These are phyloP conservation scores for Tolypocladium album DNA, from an alignment of 2,329 filamentous ascomycete genomes.

Conservation along the genomic window DNA sequence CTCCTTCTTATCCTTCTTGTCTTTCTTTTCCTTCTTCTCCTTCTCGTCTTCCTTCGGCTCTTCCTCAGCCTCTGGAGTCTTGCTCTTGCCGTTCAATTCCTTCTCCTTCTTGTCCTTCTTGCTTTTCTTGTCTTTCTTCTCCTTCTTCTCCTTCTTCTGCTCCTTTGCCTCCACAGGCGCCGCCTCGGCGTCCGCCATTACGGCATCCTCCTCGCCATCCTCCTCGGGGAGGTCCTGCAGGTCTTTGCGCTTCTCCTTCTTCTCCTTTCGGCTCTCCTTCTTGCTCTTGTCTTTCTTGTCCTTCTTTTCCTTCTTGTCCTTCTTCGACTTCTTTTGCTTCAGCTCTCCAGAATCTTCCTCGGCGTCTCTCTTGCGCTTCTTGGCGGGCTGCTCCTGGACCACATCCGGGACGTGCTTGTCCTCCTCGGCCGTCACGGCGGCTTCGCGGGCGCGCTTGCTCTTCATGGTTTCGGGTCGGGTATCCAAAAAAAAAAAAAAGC, in stretches of 20 bases:
- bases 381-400: slow-evolving; percentile 14
- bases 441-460: slow-evolving; percentile 28
- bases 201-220: slow-evolving; percentile 13
- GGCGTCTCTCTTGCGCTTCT: slow-evolving; percentile 25
- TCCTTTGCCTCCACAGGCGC: slow-evolving; percentile 7
- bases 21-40: slow-evolving; percentile 1
- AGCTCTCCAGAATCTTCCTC: slow-evolving; percentile 12
- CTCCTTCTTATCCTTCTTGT: slow-evolving; percentile 5
- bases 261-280: slow-evolving; percentile 24
- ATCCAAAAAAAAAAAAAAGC: background rate
- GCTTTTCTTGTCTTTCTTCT: slow-evolving; percentile 7
- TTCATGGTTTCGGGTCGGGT: slow-evolving; percentile 17
- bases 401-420: slow-evolving; percentile 12
- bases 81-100: slow-evolving; percentile 6
- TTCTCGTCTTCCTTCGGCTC: slow-evolving; percentile 13
- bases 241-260: slow-evolving; percentile 29
- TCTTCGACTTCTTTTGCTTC: slow-evolving; percentile 19
- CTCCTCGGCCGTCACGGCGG: slow-evolving; percentile 16
- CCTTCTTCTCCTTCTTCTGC: slow-evolving; percentile 8
- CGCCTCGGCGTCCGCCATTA: slow-evolving; percentile 7
- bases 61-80: slow-evolving; percentile 22
- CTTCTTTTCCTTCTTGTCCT: slow-evolving; percentile 21
- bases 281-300: slow-evolving; percentile 19
- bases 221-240: slow-evolving; percentile 24
- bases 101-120: slow-evolving; percentile 8